phyloP scores from a whole-genome alignment of 2,329 filamentous ascomycete genomes.

The Pseudopithomyces chartarum region DNA sequence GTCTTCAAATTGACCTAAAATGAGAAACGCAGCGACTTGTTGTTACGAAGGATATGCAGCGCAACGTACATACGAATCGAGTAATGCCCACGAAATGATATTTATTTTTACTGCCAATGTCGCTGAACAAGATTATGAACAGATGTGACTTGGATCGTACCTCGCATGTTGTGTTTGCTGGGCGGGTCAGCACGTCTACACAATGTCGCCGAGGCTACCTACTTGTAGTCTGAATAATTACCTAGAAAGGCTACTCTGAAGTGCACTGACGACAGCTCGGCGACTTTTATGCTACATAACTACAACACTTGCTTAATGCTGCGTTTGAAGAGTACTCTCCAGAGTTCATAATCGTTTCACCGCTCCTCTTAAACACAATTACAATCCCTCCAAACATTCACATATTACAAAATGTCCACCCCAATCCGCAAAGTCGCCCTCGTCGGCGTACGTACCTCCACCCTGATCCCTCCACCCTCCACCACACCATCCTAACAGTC shows the following conservation, averaged over 20 bases:
- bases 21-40: background rate
- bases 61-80: background rate
- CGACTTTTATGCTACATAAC: background rate
- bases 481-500: no score
- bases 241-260: background rate
- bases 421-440: background rate
- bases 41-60: slow-evolving; percentile 4
- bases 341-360: background rate
- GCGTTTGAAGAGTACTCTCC: background rate
- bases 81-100: background rate
- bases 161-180: background rate
- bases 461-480: no score
- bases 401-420: background rate
- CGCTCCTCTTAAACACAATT: background rate
- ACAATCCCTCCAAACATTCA: background rate
- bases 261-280: no score
- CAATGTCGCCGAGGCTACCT: background rate
- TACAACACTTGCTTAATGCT: no score
- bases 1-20: slow-evolving; percentile 22
- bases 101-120: background rate
- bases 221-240: background rate
- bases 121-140: background rate
- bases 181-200: background rate
- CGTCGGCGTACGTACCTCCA: background rate
- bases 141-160: background rate